Conservation (phyloP, 176 grass and related monocot genomes). For the Eleusine indica region DNA sequence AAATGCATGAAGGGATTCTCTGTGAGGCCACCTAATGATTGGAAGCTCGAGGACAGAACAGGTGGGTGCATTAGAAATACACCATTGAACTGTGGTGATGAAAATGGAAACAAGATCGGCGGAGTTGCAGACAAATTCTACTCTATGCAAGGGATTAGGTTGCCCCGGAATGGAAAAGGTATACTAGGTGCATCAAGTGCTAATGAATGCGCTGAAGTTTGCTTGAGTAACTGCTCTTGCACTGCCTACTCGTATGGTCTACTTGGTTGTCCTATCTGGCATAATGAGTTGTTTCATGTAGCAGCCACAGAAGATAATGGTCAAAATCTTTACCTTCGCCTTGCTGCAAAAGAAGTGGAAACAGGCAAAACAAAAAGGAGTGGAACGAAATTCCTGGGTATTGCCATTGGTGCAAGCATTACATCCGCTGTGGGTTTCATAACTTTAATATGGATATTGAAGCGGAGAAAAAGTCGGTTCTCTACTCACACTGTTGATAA, state of each 20-base stretch:
- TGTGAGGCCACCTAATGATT: not conserved
- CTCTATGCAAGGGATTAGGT: too few relatives aligned
- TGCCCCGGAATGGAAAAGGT: too few relatives aligned
- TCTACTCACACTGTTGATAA: too few relatives aligned
- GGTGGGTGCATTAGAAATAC: not conserved
- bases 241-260: too few relatives aligned
- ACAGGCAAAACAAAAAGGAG: slow-evolving; percentile 9
- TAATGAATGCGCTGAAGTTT: too few relatives aligned
- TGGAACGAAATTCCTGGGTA: not conserved
- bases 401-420: slow-evolving; percentile 1
- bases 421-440: not conserved
- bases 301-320: not conserved
- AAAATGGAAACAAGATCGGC: not conserved
- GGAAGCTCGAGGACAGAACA: not conserved
- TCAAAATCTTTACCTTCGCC: slow-evolving; percentile 54
- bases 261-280: slow-evolving; percentile 51
- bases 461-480: too few relatives aligned
- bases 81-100: not conserved
- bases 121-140: not conserved
- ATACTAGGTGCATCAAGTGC: too few relatives aligned
- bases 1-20: not conserved
- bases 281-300: slow-evolving; percentile 48
- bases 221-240: too few relatives aligned
- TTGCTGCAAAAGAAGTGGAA: slow-evolving; percentile 50
- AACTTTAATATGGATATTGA: not conserved